Conservation (phyloP, 2,329 filamentous ascomycete species). For the Ophiocordyceps sinensis region DNA sequence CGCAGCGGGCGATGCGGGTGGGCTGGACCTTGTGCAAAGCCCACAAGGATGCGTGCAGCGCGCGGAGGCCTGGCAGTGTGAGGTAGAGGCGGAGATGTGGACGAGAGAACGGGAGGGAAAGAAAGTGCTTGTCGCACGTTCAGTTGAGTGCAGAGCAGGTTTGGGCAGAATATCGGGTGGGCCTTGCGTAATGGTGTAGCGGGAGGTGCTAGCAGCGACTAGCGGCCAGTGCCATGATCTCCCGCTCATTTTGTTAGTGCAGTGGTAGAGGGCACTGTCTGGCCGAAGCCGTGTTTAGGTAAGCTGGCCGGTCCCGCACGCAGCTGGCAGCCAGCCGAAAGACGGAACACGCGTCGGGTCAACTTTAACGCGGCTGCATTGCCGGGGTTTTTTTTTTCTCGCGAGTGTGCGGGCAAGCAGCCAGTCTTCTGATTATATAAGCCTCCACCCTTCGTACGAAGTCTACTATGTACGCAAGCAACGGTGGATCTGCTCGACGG, state of each 20-base stretch:
- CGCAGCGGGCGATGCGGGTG: background rate
- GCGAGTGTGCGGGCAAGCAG: too few species aligned
- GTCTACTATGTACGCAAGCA: too few species aligned
- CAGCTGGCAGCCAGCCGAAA: too few species aligned
- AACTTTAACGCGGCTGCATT: too few species aligned
- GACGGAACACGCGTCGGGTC: too few species aligned
- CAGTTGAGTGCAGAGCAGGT: slow-evolving; percentile 15
- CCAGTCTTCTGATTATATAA: too few species aligned
- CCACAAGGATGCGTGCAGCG: background rate
- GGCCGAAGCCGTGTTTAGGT: background rate
- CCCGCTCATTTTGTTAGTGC: background rate
- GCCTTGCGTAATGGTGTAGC: slow-evolving; percentile 21
- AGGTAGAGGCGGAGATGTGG: slow-evolving; percentile 2
- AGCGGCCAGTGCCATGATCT: background rate
- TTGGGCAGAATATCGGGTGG: slow-evolving; percentile 11
- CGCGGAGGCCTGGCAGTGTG: background rate
- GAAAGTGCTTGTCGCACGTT: slow-evolving; percentile 8
- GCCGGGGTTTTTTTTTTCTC: too few species aligned
- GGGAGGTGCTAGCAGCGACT: background rate
- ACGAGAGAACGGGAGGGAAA: slow-evolving; percentile 12
- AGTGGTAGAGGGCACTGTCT: background rate
- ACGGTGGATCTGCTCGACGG: too few species aligned
- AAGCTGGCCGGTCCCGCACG: background rate
- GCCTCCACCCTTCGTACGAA: too few species aligned
- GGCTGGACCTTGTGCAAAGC: background rate